These are phyloP conservation scores for Cordyceps cicadae DNA, from an alignment of 2,329 filamentous ascomycete species.

Conservation along the genomic window DNA sequence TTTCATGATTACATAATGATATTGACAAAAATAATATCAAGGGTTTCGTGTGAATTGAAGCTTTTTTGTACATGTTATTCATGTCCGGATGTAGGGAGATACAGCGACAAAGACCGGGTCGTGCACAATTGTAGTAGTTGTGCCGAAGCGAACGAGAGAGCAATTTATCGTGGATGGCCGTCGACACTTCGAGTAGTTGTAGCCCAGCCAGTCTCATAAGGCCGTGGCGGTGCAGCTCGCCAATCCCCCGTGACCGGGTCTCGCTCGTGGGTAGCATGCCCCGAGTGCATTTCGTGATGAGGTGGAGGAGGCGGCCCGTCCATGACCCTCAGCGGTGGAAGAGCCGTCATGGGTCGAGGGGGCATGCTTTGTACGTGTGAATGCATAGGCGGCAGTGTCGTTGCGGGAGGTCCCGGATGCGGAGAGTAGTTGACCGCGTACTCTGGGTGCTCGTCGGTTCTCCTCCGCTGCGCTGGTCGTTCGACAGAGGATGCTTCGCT, in stretches of 20 bases:
- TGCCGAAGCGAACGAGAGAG: no score
- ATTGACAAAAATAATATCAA: background rate
- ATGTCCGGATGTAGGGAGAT: background rate
- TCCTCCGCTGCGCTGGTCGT: conserved; percentile 36
- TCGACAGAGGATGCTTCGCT: conserved; percentile 38
- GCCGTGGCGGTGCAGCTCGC: conserved; percentile 24
- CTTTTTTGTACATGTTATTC: background rate
- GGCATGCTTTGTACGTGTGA: conserved; percentile 29
- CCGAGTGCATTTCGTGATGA: conserved; percentile 16
- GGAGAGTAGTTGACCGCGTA: conserved; percentile 32
- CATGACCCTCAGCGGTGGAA: conserved; percentile 38
- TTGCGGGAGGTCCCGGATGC: conserved; percentile 24
- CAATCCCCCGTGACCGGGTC: conserved; percentile 30
- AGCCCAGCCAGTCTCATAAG: conserved; percentile 30
- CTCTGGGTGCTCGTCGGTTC: conserved; percentile 40
- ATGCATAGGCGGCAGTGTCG: conserved; percentile 34
- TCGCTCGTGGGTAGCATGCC: conserved; percentile 25
- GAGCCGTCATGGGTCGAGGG: conserved; percentile 29
- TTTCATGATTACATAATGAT: background rate
- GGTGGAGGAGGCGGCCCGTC: conserved; percentile 25
- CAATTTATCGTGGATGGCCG: background rate
- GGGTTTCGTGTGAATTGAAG: conserved; percentile 7
- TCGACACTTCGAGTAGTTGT: conserved; percentile 17
- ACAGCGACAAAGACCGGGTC: background rate
- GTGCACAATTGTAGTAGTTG: background rate